Conservation (phyloP, 2,329 filamentous ascomycete species). For the Dryadomyces sulphureus region DNA sequence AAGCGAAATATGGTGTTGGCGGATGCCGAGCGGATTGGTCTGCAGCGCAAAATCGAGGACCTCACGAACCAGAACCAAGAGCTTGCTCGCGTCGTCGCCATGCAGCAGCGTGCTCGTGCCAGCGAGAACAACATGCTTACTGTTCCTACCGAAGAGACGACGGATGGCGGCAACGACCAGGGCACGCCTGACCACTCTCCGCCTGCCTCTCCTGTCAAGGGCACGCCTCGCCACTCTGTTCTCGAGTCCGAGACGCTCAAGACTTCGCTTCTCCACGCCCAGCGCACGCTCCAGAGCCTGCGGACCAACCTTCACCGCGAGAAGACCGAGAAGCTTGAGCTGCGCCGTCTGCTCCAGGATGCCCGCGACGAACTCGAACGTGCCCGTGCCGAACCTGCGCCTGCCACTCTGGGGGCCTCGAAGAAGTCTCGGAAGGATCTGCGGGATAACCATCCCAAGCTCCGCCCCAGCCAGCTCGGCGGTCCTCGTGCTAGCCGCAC, state of each 20-base stretch:
- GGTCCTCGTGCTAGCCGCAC: constrained; percentile 58
- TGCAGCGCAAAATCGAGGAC: constrained; percentile 81
- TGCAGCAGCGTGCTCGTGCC: constrained; percentile 49
- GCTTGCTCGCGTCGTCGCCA: constrained; percentile 66
- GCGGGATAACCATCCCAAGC: constrained; percentile 52
- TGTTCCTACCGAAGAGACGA: constrained; percentile 45
- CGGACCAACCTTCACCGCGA: constrained; percentile 92
- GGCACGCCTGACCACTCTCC: constrained; percentile 80
- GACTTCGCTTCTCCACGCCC: constrained; percentile 84
- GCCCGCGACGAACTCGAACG: constrained; percentile 81
- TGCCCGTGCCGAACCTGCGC: constrained; percentile 36
- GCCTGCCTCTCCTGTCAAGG: constrained; percentile 78
- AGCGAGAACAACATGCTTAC: constrained; percentile 49
- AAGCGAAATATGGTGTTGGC: constrained; percentile 66
- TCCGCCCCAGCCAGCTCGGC: constrained; percentile 53
- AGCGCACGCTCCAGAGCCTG: constrained; percentile 90
- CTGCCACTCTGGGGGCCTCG: constrained; percentile 23
- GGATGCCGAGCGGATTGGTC: constrained; percentile 61
- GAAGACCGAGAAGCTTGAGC: constrained; percentile 95
- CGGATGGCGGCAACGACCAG: constrained; percentile 51
- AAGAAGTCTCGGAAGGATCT: constrained; percentile 53
- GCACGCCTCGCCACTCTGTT: constrained; percentile 76
- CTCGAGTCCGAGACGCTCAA: constrained; percentile 94
- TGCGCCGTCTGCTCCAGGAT: constrained; percentile 90
- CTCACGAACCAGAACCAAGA: constrained; percentile 81